Base-by-base conservation (phyloP, 768 basidiomycete genomes). In the Suillus weaverae region DNA sequence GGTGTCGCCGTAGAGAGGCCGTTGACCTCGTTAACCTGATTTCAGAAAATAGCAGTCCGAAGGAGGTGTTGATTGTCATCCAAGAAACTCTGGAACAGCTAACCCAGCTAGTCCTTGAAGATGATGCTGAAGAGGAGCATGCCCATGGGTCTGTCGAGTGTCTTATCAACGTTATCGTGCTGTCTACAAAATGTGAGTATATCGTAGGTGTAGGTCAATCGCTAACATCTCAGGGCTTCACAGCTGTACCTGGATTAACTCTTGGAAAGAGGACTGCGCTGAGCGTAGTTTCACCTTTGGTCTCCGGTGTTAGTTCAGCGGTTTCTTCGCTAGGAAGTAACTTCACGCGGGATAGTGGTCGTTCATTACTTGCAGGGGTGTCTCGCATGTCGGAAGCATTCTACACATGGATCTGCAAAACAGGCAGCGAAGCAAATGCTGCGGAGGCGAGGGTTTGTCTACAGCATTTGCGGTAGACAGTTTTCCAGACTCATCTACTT, bases 51-150 rank as follows among this genome's bases (percentile, higher is more conserved):
- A 69, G 68, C 16, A 83, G 74, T 60, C 75, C 78, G 0, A 84
- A 83, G 64, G 83, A 84, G 67, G 66, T 79, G 30, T 59, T 81
- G 46, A 77, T 84, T 57, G 79, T 79, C 2, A 54, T 77, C 20
- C 80, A 83, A 59, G 83, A 81, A 67, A 68, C 67, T 7, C 62
- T 78, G 36, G 83, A 81, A 65, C 63, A 62, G 33, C 54, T 83
- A 55, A 35, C 54, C 26, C 67, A 70, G 32, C 61, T 55, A 5
- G 48, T 18, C 61, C 32, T 64, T 44, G 61, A 70, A 61, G 60
- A 62, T 30, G 68, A 69, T 14, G 70, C 68, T 4, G 71, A 70
- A 11, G 71, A 69, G 5, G 72, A 74, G 3, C 60, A 73, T 14
- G 62, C 50, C 8, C 3, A 35, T 0, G 46, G 60, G 26, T 32